phyloP scores from a whole-genome alignment of 495 filamentous ascomycete species.

The Tricharina praecox region DNA sequence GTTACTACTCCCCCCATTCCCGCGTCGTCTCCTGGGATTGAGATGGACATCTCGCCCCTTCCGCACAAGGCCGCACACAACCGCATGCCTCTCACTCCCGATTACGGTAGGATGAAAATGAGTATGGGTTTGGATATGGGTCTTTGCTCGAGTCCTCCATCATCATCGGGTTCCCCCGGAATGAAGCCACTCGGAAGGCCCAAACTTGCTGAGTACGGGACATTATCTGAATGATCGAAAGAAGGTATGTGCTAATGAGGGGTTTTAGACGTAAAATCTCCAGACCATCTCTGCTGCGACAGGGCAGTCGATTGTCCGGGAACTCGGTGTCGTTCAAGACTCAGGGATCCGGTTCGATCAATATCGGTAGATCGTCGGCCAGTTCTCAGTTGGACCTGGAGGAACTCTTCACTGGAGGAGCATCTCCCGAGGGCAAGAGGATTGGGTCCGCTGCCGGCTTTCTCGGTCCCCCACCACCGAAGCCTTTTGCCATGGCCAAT shows the following conservation, averaged over 20 bases:
- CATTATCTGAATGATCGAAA: slow-evolving; percentile 4
- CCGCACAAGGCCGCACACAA: slow-evolving; percentile 55
- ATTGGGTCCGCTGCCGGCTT: slow-evolving; percentile 14
- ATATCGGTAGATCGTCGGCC: slow-evolving; percentile 2
- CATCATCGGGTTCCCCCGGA: slow-evolving; percentile 10
- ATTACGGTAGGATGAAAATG: background rate
- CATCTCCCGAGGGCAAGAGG: slow-evolving; percentile 19
- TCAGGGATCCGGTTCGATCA: slow-evolving; percentile 1
- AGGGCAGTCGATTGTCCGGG: slow-evolving; percentile 12
- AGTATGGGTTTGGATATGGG: slow-evolving; percentile 8
- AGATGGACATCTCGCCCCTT: slow-evolving; percentile 92
- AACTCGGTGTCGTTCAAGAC: slow-evolving; percentile 19
- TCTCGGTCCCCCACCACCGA: slow-evolving; percentile 40
- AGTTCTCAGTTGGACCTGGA: slow-evolving; percentile 22
- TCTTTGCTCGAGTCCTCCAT: slow-evolving; percentile 21
- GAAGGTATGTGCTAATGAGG: slow-evolving; percentile 13
- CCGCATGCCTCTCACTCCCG: slow-evolving; percentile 12
- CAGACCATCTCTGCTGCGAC: slow-evolving; percentile 19
- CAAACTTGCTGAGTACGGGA: slow-evolving; percentile 20
- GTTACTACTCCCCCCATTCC: slow-evolving; percentile 1
- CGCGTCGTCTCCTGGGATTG: slow-evolving; percentile 27
- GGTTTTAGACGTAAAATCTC: slow-evolving; percentile 23
- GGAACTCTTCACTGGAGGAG: slow-evolving; percentile 21
- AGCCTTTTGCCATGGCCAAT: slow-evolving; percentile 35
- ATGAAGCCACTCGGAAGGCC: slow-evolving; percentile 16